Evolutionary conservation across 2,329 filamentous ascomycete species (phyloP), one percentile per base, ranked within the genome.

Genomic region (Penicillium rolfsii): DNA sequence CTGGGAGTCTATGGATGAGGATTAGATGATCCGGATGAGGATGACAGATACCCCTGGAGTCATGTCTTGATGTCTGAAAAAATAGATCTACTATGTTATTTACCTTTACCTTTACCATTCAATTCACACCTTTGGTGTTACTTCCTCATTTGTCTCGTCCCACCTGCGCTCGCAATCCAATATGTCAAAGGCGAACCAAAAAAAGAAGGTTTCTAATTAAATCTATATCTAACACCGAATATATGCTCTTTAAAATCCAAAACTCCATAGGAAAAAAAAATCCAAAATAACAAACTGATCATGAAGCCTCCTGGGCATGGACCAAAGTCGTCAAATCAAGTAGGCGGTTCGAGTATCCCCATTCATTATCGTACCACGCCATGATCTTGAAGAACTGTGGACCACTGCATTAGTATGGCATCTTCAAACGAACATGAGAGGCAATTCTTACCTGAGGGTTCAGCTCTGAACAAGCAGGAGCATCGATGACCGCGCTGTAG

Each of bases 281-380:
- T 11, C 36, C n/a, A 36, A 57, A 8, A 9, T 11, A 30, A 48
- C 43, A 45, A 26, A 41, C 30, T n/a, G 22, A 55, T 63, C 54
- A 61, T 53, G 45, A 55, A 52, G 55, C 56, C 58, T 69, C 66
- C 41, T 60, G 57, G 57, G 61, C 64, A 53, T 67, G 63, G 9
- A 71, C 68, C 52, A 66, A 57, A 46, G 64, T 67, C 22, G 71
- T 67, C 74, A 92, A 87, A 80, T 92, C 89, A 68, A 91, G 82
- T 73, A 91, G 87, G 83, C 89, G 92, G 82, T 91, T 91, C 79
- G 89, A 93, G 87, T 97, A 96, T 74, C 91, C 93, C 91, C 91
- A 96, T 86, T 96, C 92, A 84, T 96, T 96, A 85, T 94, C 91
- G 82, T 95, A 94, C 93, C 93, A 97, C 71, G 87, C 87, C 79